Base-by-base conservation (phyloP, 129 eudicot genomes). In the Arctium minus region DNA sequence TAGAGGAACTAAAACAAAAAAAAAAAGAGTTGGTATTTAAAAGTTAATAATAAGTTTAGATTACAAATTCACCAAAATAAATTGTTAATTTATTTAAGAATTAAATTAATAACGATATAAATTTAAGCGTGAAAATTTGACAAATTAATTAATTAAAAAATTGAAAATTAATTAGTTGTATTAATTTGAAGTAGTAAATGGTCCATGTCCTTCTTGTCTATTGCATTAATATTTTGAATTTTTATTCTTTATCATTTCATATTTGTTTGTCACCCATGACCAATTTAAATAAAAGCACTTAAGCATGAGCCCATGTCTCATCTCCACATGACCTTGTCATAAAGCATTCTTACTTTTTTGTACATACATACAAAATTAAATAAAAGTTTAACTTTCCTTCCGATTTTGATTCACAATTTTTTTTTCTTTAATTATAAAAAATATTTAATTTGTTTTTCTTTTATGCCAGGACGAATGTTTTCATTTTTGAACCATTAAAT, bases 221-320 rank as follows among this genome's bases (percentile, higher is more conserved):
- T 18, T 78, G 70, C 72, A 84, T 84, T 78, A 60, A 84, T 78
- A 72, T 72, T 78, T 77, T 78, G 79, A 74, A 77, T 38, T 67
- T 18, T 67, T 18, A 27, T 71, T 37, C 27, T 75, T 68, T 75
- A 10, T 31, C 38, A n/a, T n/a, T n/a, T n/a, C n/a, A 60, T 60
- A 60, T n/a, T 46, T 46, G 6, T 46, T 60, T 60, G 68, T 60
- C 68, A 60, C 86, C 79, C 77, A 84, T 84, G 86, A 72, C 40
- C 11, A 39, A 22, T 71, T 30, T 84, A n/a, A 71, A 72, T 72
- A 48, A 84, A 78, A 84, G 83, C 73, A 84, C 70, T 31, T 72
- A 78, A 73, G 86, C 83, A 83, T 83, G 86, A 83, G 82, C 79
- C 82, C 73, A 70, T 83, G 83, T 83, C 83, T 84, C 74, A 40